These are phyloP conservation scores for Lepidium campestre DNA, from an alignment of 441 rosid species.

Conservation along the genomic window DNA sequence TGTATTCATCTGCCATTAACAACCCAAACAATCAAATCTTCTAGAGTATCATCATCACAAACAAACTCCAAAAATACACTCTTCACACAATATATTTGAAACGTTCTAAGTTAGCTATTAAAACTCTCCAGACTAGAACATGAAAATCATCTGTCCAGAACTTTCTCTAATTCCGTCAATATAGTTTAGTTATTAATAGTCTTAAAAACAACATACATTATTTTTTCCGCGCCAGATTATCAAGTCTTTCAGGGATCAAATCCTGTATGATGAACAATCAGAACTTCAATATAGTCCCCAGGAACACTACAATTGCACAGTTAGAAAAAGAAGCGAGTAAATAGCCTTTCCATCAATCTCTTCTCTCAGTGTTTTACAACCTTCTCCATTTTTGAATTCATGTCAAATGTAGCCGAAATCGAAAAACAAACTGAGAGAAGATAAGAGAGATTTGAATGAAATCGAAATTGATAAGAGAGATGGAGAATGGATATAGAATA, in stretches of 20 bases:
- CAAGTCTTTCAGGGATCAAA: background rate
- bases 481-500: too few species aligned
- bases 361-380: too few species aligned
- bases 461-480: too few species aligned
- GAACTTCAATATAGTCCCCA: background rate
- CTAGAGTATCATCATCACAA: background rate
- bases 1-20: slow-evolving; percentile 26
- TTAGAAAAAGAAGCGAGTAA: background rate
- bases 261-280: background rate
- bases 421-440: too few species aligned
- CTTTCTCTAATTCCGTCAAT: too few species aligned
- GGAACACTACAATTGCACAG: background rate
- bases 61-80: background rate
- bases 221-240: background rate
- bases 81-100: background rate
- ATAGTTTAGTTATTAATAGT: too few species aligned
- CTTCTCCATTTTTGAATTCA: too few species aligned
- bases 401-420: too few species aligned
- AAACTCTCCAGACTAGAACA: background rate
- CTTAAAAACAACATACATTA: too few species aligned
- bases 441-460: too few species aligned
- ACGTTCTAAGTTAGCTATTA: background rate
- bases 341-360: background rate
- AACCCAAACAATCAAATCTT: background rate
- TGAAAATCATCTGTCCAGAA: background rate